Evolutionary conservation across 1,284 basidiomycete species (phyloP).

Genomic region (Ceratobasidium sp.): DNA sequence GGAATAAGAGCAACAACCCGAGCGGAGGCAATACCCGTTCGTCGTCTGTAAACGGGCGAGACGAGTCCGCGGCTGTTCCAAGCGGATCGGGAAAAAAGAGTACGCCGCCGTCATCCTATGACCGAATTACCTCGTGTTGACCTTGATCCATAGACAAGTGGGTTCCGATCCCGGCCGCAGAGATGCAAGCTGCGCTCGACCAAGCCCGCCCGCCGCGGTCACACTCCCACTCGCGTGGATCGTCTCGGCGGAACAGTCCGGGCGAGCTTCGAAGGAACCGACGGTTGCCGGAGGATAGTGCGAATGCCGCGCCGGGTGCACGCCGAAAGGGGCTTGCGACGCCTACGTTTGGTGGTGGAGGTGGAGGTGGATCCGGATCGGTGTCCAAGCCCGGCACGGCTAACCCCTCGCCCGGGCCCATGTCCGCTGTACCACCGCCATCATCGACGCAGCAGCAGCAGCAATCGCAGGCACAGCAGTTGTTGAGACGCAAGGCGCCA

Average conservation of each 20-base stretch:
- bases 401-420: constrained; percentile 37
- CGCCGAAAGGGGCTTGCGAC: constrained; percentile 27
- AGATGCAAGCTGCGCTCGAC: constrained; percentile 59
- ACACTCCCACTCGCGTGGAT: constrained; percentile 35
- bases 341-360: constrained; percentile 9
- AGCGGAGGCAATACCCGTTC: constrained; percentile 33
- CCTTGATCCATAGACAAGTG: constrained; percentile 56
- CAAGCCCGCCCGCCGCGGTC: constrained; percentile 51
- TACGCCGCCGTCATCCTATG: not conserved
- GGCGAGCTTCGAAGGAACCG: constrained; percentile 31
- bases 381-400: constrained; percentile 26
- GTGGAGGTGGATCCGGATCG: not conserved
- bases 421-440: constrained; percentile 2
- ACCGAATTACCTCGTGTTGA: not conserved
- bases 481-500: constrained; percentile 31
- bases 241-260: constrained; percentile 29
- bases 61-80: not conserved
- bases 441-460: not conserved
- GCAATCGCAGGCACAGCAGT: not conserved
- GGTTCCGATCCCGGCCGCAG: constrained; percentile 58
- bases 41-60: constrained; percentile 30
- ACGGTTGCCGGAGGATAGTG: constrained; percentile 22
- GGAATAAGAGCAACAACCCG: constrained; percentile 26
- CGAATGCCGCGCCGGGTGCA: not conserved
- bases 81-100: constrained; percentile 42